Conservation (phyloP, 108 stramenopile species). For the Pseudonitzschia multistriata region DNA sequence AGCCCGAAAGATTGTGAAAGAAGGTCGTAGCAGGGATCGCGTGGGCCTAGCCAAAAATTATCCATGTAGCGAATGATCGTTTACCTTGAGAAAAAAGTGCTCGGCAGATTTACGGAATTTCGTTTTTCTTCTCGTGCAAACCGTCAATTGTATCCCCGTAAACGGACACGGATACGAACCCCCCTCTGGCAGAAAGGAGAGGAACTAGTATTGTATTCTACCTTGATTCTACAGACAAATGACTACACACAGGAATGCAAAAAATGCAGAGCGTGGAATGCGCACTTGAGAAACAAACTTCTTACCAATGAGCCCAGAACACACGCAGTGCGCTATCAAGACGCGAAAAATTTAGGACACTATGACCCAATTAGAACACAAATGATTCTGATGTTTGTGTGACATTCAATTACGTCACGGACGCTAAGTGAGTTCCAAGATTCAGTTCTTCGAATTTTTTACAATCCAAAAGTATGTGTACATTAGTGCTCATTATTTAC, state of each 20-base stretch:
- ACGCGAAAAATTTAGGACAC: not conserved
- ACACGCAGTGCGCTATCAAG: not conserved
- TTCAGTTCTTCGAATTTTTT: no score
- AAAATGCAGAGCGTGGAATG: no score
- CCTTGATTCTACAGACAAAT: no score
- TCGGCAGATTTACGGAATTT: not conserved
- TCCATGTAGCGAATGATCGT: not conserved
- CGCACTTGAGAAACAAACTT: no score
- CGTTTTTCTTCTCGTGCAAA: not conserved
- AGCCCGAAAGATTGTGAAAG: not conserved
- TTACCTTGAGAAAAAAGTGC: not conserved
- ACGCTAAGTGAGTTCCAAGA: no score
- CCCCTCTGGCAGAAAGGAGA: no score
- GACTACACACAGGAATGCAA: no score
- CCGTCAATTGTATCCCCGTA: not conserved
- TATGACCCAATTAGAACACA: not conserved
- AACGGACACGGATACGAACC: no score
- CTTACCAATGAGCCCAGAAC: not conserved
- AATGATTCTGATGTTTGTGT: not conserved
- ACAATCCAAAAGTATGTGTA: no score
- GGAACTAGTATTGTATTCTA: not conserved
- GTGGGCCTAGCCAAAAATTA: not conserved
- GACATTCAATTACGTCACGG: not conserved
- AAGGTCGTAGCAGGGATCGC: not conserved
- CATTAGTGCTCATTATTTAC: no score